Base-by-base conservation (phyloP, 345 rosid genomes). In the Bruguiera parviflora region DNA sequence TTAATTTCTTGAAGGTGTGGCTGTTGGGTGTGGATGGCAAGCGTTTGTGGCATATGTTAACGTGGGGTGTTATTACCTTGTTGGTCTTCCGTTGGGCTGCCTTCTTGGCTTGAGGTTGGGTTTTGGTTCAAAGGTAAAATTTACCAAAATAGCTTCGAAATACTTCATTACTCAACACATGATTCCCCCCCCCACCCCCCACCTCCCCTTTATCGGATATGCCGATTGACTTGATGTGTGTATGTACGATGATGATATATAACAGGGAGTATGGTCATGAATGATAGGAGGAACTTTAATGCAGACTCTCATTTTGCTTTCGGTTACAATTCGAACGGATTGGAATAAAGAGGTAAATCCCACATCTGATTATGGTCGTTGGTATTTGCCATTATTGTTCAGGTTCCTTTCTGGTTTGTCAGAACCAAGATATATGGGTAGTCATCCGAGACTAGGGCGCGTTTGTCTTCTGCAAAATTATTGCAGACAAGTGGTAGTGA, bases 11-110 rank as follows among this genome's bases (percentile, higher is more conserved):
- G 61, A 58, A 86, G 94, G 96, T 22, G 97, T 89, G 55, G 96
- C 91, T 46, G 92, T 87, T 22, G 97, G 92, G 1, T 87, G 92
- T 58, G 92, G 95, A 72, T 89, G 97, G 96, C 92, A 91, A 78
- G 89, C 95, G 13, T 84, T 91, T 80, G 93, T 92, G 16, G 97
- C 97, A 5, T 92, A 85, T 29, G 91, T 92, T 0, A 89, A 89
- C 51, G 81, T 89, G 6, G 97, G 89, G 20, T 89, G 96, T 61
- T 92, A 88, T 71, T 87, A 87, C 76, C 1, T 89, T 8, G 74
- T 89, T 31, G 92, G 92, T 2, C 61, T 87, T 19, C 97, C 92
- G 0, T 13, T 87, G 2, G 97, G 94, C 0, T 79, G 78, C 7
- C 57, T 91, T 35, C 84, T 88, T 55, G 94, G 89, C 6, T 88